Evolutionary conservation across 805 yeast genomes (phyloP), one percentile per base, ranked within the genome.

Genomic region (Cyberlindnera euphorbiiphila): DNA sequence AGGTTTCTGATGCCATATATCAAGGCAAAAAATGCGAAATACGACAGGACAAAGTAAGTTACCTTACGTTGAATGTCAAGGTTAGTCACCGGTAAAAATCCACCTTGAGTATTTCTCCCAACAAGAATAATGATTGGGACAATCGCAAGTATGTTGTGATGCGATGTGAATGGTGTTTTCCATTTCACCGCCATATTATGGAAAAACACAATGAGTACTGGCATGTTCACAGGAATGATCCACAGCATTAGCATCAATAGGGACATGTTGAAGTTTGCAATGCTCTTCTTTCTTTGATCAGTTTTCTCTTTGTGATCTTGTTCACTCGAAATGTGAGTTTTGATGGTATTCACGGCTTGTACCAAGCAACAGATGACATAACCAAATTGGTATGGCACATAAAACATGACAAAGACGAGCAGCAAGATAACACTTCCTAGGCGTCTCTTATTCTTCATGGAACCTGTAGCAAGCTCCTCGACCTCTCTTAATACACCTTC

Each of bases 121-220:
- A 75, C 72, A 26, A 85, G 53, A 9, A 79, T 42, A 8, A 87
- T 67, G 2, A 84, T 76, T 0, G 96, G 95, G 11, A 81, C 62
- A 17, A 88, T 74, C 0, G 95, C 83, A 36, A 88, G 59, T 28
- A 85, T 65, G 53, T 86, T 88, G 57, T 89, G 95, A 57, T 87
- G 95, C 0, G 95, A 82, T 6, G 85, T 75, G 53, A 87, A 87
- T 13, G 95, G 88, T 0, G 93, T 84, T 38, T 70, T 73, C 95
- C 95, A 85, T 47, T 71, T 75, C 14, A 86, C 70, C 1, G 83
- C 71, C 41, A 87, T 66, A 52, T 88, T 85, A 52, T 85, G 95
- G 23, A 85, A 63, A 68, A 88, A 87, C 2, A 88, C 96, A 41
- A 87, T 66, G 20, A 88, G 56, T 2, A 84, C 77, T 0, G 96